These are phyloP conservation scores for Trichomonas vaginalis DNA, from an alignment of 208 protist genomes.

Conservation along the genomic window DNA sequence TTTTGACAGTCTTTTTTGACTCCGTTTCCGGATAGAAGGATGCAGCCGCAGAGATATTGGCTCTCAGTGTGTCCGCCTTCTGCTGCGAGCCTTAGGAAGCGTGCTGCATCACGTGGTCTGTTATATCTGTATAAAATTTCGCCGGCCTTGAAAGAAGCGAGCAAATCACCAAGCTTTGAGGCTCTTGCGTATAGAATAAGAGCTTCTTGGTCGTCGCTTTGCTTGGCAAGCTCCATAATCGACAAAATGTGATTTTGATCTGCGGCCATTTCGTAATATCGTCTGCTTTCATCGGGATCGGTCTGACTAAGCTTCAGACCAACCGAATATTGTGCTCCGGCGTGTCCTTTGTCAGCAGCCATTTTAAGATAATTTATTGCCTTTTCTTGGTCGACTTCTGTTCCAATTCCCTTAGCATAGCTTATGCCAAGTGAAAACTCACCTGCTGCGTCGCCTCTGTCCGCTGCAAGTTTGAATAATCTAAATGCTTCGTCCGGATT, in stretches of 20 bases:
- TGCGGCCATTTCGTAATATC: not conserved
- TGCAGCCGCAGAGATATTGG: not conserved
- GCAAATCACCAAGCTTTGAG: not conserved
- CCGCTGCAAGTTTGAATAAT: not conserved
- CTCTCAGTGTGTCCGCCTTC: not conserved
- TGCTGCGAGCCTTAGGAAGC: not conserved
- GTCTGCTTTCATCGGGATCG: not conserved
- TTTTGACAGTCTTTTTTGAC: not conserved
- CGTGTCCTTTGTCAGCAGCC: not conserved
- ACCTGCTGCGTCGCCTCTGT: not conserved
- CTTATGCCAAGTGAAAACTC: not conserved
- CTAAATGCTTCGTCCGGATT: not conserved
- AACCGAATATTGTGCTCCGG: not conserved
- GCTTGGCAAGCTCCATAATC: not conserved
- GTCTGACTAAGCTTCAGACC: not conserved
- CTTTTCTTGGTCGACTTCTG: not conserved
- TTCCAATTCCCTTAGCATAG: not conserved
- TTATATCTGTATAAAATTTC: not conserved
- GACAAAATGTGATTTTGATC: not conserved
- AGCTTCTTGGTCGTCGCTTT: not conserved
- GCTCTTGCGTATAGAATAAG: not conserved
- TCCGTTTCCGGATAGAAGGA: not conserved
- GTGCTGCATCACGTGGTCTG: not conserved
- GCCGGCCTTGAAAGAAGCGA: not conserved
- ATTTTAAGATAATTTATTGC: not conserved